A percentile compares a stretch with the other conserved stretches of the same genome.
phyloP scores from a whole-genome alignment of 257 asterid species.

The Fraxinus anomala region DNA sequence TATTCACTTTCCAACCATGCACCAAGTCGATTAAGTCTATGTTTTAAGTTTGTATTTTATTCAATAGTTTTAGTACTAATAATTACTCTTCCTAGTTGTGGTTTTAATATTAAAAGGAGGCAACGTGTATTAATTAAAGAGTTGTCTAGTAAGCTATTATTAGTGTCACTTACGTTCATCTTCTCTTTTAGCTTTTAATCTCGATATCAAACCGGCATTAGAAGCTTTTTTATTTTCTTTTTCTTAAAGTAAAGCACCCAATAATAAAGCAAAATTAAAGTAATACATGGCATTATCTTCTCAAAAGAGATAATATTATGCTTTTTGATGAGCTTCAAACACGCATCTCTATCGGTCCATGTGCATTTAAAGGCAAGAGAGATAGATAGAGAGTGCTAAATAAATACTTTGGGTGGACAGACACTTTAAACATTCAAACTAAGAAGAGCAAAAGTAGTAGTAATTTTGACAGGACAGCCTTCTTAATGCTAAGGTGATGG shows the following conservation, averaged over 20 bases:
- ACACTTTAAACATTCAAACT: conserved; percentile 31
- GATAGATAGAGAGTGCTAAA: no score
- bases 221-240: conserved; percentile 9
- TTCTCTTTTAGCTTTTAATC: neutral
- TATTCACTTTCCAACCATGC: no score
- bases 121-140: neutral
- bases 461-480: conserved; percentile 58
- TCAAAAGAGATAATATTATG: neutral
- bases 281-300: conserved; percentile 8
- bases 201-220: neutral
- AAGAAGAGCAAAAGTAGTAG: conserved; percentile 42
- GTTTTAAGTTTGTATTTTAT: no score
- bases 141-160: neutral
- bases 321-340: neutral
- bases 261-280: conserved; percentile 8
- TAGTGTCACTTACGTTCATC: neutral
- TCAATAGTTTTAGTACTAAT: neutral
- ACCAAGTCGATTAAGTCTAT: no score
- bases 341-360: neutral
- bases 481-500: conserved; percentile 47
- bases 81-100: neutral
- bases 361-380: neutral
- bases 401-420: conserved; percentile 22
- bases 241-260: conserved; percentile 12
- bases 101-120: neutral